A percentile compares a stretch with the other conserved stretches of the same genome.
phyloP scores from a whole-genome alignment of 768 basidiomycete genomes.

The Mycena filopes region DNA sequence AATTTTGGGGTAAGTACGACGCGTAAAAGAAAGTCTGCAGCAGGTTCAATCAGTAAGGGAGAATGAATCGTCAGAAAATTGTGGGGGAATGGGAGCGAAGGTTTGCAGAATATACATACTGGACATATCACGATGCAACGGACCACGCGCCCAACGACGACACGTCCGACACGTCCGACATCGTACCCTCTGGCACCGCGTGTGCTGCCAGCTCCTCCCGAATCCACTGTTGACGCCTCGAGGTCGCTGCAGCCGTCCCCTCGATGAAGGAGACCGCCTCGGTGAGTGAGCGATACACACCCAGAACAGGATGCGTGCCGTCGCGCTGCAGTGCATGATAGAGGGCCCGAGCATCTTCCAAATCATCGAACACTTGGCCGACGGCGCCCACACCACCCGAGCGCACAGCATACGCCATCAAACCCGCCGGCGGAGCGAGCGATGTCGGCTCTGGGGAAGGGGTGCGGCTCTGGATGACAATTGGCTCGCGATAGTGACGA shows the following conservation, averaged over 20 bases:
- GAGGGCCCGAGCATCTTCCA: neutral
- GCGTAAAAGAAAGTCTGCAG: too few relatives aligned
- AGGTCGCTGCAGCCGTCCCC: rapidly evolving
- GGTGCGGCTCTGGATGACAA: neutral
- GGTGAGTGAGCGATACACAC: neutral
- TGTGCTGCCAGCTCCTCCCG: neutral
- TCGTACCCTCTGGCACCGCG: neutral
- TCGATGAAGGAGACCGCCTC: conserved; percentile 1
- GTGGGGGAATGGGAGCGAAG: too few relatives aligned
- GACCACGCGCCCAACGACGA: too few relatives aligned
- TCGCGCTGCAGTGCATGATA: neutral
- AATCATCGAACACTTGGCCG: neutral
- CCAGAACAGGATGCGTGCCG: neutral
- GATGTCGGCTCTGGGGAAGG: neutral
- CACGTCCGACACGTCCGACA: neutral
- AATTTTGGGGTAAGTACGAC: too few relatives aligned
- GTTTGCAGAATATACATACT: too few relatives aligned
- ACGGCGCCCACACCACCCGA: neutral
- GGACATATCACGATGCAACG: too few relatives aligned
- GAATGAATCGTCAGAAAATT: too few relatives aligned
- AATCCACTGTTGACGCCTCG: neutral
- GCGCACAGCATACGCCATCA: neutral
- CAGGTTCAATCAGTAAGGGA: too few relatives aligned
- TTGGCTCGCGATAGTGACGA: neutral
- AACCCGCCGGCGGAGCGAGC: neutral